A percentile compares a stretch with the other conserved stretches of the same genome.
Conservation (phyloP, 768 basidiomycete genomes). For the Neoboletus brunneissimus region DNA sequence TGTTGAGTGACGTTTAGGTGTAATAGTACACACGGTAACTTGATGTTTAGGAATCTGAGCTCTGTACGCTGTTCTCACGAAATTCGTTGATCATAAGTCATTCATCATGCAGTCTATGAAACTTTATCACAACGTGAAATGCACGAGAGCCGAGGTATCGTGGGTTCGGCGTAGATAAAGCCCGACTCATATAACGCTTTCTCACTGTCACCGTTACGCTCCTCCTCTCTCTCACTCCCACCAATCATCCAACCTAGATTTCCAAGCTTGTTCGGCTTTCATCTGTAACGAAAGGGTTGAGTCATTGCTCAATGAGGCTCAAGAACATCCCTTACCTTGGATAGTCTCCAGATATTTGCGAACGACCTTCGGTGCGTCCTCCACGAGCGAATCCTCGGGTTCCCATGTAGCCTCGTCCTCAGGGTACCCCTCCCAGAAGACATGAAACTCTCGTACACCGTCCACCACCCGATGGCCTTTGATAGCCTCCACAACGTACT, state of each 20-base stretch:
- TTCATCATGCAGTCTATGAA: neutral
- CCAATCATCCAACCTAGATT: neutral
- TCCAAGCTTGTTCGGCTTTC: neutral
- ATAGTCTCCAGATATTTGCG: slow-evolving; percentile 36
- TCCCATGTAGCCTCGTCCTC: slow-evolving; percentile 59
- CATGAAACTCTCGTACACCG: slow-evolving; percentile 42
- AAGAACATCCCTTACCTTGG: slow-evolving; percentile 5
- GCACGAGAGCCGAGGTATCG: neutral
- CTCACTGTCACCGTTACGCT: slow-evolving; percentile 1
- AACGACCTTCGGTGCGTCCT: slow-evolving; percentile 49
- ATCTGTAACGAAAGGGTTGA: slow-evolving; percentile 2
- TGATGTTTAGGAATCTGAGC: slow-evolving; percentile 3
- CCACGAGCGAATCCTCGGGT: slow-evolving; percentile 40
- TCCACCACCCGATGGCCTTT: slow-evolving; percentile 35
- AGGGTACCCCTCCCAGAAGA: slow-evolving; percentile 57
- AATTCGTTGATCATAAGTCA: neutral
- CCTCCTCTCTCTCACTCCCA: neutral
- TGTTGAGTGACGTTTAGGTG: neutral
- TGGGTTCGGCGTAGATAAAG: slow-evolving; percentile 11
- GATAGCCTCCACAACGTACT: slow-evolving; percentile 42
- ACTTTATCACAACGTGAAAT: slow-evolving; percentile 16
- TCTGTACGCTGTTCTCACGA: neutral
- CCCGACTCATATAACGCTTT: neutral
- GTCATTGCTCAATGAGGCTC: neutral
- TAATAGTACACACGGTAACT: neutral